Conservation (phyloP, 257 asterid species). For the Gentiana dahurica region DNA sequence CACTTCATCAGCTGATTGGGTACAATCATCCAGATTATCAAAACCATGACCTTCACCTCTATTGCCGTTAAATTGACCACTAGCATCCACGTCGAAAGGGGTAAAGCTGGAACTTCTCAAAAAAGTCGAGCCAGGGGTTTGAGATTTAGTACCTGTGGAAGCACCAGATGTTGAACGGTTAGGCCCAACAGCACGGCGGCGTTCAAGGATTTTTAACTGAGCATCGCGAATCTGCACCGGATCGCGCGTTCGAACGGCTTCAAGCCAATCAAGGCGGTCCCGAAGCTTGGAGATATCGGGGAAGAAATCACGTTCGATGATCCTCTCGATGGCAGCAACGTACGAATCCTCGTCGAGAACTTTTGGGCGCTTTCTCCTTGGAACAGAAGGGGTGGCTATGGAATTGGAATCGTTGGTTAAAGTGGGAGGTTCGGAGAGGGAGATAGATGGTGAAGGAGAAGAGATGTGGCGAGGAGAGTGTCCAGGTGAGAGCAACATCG, state of each 20-base stretch:
- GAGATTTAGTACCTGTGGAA: slow-evolving; percentile 20
- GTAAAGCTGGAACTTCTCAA: slow-evolving; percentile 59
- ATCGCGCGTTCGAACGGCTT: slow-evolving; percentile 65
- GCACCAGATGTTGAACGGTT: slow-evolving; percentile 15
- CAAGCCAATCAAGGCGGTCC: slow-evolving; percentile 94
- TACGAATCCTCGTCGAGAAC: slow-evolving; percentile 84
- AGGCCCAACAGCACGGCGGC: slow-evolving; percentile 48
- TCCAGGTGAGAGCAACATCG: slow-evolving; percentile 81
- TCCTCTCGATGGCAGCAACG: slow-evolving; percentile 84
- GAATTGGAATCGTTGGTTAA: slow-evolving; percentile 8
- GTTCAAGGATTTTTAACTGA: slow-evolving; percentile 81
- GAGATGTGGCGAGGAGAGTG: slow-evolving; percentile 88
- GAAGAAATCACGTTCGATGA: slow-evolving; percentile 87
- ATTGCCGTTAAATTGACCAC: slow-evolving; percentile 4
- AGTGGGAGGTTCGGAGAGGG: slow-evolving; percentile 19
- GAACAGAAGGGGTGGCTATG: slow-evolving; percentile 10
- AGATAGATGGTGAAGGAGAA: slow-evolving; percentile 53
- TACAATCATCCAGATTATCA: slow-evolving; percentile 16
- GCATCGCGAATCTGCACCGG: slow-evolving; percentile 88
- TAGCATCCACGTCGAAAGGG: slow-evolving; percentile 27
- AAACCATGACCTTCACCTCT: neutral
- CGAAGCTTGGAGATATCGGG: slow-evolving; percentile 92
- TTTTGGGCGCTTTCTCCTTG: slow-evolving; percentile 20
- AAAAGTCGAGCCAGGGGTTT: slow-evolving; percentile 67
- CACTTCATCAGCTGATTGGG: slow-evolving; percentile 16